These are phyloP conservation scores for Ceratocystis diversiconidia DNA, from an alignment of 2,329 filamentous ascomycete genomes.

Conservation along the genomic window DNA sequence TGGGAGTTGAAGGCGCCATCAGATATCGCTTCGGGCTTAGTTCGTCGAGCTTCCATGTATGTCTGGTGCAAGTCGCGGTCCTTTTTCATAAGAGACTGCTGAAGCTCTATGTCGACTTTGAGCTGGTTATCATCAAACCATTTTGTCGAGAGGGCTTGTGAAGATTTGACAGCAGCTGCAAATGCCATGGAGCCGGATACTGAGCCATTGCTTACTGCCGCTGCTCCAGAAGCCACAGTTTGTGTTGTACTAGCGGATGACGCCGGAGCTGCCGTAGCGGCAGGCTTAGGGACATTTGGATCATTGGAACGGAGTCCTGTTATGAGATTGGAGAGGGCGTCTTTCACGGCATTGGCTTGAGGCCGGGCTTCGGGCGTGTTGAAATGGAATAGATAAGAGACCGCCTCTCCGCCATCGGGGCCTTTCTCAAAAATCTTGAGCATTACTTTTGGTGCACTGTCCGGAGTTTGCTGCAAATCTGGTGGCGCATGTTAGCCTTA, in stretches of 20 bases:
- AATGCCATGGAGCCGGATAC: slow-evolving; percentile 62
- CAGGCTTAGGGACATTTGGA: slow-evolving; percentile 36
- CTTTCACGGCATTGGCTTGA: slow-evolving; percentile 76
- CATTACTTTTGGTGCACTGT: slow-evolving; percentile 78
- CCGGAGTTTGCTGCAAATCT: slow-evolving; percentile 93
- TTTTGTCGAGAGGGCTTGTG: slow-evolving; percentile 37
- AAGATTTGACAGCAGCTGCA: slow-evolving; percentile 50
- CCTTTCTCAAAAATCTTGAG: slow-evolving; percentile 76
- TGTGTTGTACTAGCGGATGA: slow-evolving; percentile 22
- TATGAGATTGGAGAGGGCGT: slow-evolving; percentile 64
- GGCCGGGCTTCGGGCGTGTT: slow-evolving; percentile 64
- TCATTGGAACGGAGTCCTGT: slow-evolving; percentile 49
- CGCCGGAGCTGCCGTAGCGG: slow-evolving; percentile 23
- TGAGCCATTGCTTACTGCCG: slow-evolving; percentile 11
- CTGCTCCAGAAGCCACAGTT: slow-evolving; percentile 15
- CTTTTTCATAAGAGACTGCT: slow-evolving; percentile 75
- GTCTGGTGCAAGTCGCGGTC: slow-evolving; percentile 64
- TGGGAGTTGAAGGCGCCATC: slow-evolving; percentile 72
- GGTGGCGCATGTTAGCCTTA: slow-evolving; percentile 9
- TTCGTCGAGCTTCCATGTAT: slow-evolving; percentile 69
- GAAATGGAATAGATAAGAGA: slow-evolving; percentile 77
- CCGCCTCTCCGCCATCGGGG: slow-evolving; percentile 41
- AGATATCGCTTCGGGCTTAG: slow-evolving; percentile 73
- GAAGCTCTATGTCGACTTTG: slow-evolving; percentile 63
- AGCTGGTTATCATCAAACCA: slow-evolving; percentile 74